Evolutionary conservation across 2,329 filamentous ascomycete species (phyloP).

Genomic region (Lojkania enalia): DNA sequence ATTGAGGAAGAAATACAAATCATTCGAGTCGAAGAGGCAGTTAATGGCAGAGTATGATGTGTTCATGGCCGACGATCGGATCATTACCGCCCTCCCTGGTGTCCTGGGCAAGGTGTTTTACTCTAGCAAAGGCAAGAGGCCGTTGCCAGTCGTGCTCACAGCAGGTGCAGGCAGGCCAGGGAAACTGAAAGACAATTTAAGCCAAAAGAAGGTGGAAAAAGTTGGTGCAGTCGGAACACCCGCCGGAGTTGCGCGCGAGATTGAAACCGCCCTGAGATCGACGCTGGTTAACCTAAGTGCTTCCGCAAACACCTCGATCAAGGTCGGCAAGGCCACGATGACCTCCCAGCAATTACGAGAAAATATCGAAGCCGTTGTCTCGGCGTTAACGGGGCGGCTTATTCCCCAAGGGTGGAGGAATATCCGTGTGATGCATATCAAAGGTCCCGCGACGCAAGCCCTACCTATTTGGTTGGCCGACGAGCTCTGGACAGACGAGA

Average conservation of each 20-base stretch:
- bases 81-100: conserved; percentile 71
- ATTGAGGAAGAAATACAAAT: conserved; percentile 84
- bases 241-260: conserved; percentile 73
- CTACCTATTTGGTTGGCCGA: conserved; percentile 94
- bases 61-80: conserved; percentile 89
- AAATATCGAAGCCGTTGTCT: conserved; percentile 73
- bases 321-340: conserved; percentile 76
- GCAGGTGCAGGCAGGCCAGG: conserved; percentile 58
- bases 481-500: conserved; percentile 83
- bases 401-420: conserved; percentile 87
- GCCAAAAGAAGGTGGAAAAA: conserved; percentile 41
- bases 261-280: conserved; percentile 74
- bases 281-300: conserved; percentile 80
- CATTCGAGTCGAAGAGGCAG: conserved; percentile 80
- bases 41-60: conserved; percentile 85
- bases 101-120: conserved; percentile 92
- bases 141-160: conserved; percentile 77
- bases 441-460: conserved; percentile 83
- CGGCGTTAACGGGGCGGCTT: conserved; percentile 71
- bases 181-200: background rate
- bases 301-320: conserved; percentile 77
- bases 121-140: conserved; percentile 78
- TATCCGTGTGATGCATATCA: conserved; percentile 83
- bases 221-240: conserved; percentile 58
- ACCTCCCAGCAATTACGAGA: conserved; percentile 74